These are phyloP conservation scores for Apostasia shenzhenica DNA, from an alignment of 106 monocot genomes.

Conservation along the genomic window DNA sequence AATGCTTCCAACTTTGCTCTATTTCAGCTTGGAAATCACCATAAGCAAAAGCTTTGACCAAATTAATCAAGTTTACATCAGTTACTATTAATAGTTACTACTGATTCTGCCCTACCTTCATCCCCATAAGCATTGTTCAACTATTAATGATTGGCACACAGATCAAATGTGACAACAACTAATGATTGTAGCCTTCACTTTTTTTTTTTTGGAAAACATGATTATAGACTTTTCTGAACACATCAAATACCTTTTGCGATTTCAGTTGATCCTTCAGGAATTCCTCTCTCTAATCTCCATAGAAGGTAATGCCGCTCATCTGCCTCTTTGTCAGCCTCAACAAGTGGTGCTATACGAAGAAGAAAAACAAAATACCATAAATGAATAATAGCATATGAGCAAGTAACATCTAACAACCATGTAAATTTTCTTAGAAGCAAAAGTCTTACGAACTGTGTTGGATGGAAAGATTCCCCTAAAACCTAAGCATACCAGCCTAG, in stretches of 20 bases:
- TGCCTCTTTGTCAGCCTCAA: conserved; percentile 72
- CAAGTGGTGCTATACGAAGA: conserved; percentile 72
- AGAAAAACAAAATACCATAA: neutral
- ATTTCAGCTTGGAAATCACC: too few relatives aligned
- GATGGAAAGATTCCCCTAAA: conserved; percentile 93
- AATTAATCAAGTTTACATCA: too few relatives aligned
- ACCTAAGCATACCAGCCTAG: conserved; percentile 66
- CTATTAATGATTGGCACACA: too few relatives aligned
- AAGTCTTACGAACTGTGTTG: conserved; percentile 61
- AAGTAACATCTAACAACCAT: neutral
- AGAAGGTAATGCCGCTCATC: conserved; percentile 61
- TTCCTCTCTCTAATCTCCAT: conserved; percentile 88
- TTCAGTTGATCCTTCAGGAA: conserved; percentile 93
- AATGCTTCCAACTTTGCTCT: too few relatives aligned
- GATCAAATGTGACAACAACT: too few relatives aligned
- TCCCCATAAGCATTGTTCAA: too few relatives aligned
- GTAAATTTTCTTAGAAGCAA: neutral
- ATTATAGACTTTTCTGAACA: too few relatives aligned
- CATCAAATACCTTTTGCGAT: conserved; percentile 69
- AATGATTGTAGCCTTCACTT: too few relatives aligned
- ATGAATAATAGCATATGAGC: neutral
- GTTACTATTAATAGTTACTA: too few relatives aligned
- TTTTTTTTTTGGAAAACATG: too few relatives aligned
- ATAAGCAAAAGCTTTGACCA: too few relatives aligned
- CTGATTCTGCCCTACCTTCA: too few relatives aligned